Evolutionary conservation across 768 basidiomycete species (phyloP).

Genomic region (Tulasnella sp.): DNA sequence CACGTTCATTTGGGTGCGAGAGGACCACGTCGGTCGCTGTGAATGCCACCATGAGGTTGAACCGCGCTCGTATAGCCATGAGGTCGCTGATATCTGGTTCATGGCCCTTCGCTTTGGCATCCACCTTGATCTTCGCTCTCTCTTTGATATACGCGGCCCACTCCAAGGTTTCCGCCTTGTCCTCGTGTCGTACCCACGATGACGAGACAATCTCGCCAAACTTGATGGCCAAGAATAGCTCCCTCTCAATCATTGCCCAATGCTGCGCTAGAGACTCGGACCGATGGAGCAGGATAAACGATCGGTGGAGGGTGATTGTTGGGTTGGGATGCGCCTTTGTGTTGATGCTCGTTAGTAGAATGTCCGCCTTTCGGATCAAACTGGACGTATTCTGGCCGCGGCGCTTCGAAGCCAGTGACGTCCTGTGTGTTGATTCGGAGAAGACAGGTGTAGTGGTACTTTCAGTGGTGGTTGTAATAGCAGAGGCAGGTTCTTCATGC

Average conservation of each 20-base stretch:
- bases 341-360: background rate
- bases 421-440: background rate
- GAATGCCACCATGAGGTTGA: constrained; percentile 76
- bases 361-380: constrained; percentile 8
- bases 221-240: constrained; percentile 69
- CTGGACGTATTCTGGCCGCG: background rate
- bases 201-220: constrained; percentile 79
- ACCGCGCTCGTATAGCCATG: constrained; percentile 62
- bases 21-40: constrained; percentile 68
- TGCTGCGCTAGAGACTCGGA: constrained; percentile 58
- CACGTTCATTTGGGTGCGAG: constrained; percentile 53
- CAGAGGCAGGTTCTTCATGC: background rate
- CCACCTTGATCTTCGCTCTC: constrained; percentile 47
- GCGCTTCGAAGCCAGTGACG: background rate
- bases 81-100: constrained; percentile 45
- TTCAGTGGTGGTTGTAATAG: background rate
- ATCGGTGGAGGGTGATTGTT: constrained; percentile 40
- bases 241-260: constrained; percentile 79
- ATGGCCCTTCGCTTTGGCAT: constrained; percentile 11
- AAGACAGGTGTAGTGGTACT: background rate
- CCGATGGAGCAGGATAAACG: constrained; percentile 54
- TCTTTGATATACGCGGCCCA: constrained; percentile 78
- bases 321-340: background rate
- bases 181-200: constrained; percentile 17
- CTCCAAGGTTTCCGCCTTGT: constrained; percentile 50